Evolutionary conservation across 2,329 filamentous ascomycete species (phyloP), one percentile per base, ranked within the genome.

Genomic region (Pseudovirgaria hyperparasitica): DNA sequence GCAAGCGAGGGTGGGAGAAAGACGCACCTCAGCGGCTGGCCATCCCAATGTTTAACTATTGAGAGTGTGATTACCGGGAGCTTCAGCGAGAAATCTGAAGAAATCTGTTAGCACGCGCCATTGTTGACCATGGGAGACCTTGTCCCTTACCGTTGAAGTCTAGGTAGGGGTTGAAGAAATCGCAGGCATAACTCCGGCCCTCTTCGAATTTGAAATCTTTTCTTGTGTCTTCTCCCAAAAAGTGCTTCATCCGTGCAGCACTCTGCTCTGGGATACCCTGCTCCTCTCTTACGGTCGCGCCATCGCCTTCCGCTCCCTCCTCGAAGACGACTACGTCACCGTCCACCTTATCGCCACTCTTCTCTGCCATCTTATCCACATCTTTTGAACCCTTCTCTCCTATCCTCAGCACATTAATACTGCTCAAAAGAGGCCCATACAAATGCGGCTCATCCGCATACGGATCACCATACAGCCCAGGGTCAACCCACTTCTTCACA

Each of bases 81-180:
- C 27, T 70, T 65, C 13, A 90, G 55, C 16, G 77, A 65, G 42
- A 87, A 76, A 39, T 77, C 75, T 52, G 51, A n/a, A 7, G n/a
- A 10, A 26, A 16, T 6, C 19, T 12, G 8, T 19, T 2, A 14
- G 16, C 21, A 14, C 26, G 29, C 12, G 9, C 11, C 4, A 9
- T 26, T n/a, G 12, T 25, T 6, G 10, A 6, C 19, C 28, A 21
- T 23, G 20, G 11, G 10, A 5, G 15, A 26, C 8, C 1, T 14
- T n/a, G n/a, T n/a, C 23, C 45, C 50, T 28, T 39, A 71, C 69
- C 69, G 45, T 75, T 78, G 50, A 96, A 94, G 53, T 92, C 84
- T 23, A 98, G 55, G 54, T 92, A 94, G 2, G 81, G 79, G 50
- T 96, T 96, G 54, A 77, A 92, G 54, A 98, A 96, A 49, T 81